A percentile compares a stretch with the other conserved stretches of the same genome.
Conservation (phyloP, 176 grass and related monocot genomes). For the Leersia perrieri region DNA sequence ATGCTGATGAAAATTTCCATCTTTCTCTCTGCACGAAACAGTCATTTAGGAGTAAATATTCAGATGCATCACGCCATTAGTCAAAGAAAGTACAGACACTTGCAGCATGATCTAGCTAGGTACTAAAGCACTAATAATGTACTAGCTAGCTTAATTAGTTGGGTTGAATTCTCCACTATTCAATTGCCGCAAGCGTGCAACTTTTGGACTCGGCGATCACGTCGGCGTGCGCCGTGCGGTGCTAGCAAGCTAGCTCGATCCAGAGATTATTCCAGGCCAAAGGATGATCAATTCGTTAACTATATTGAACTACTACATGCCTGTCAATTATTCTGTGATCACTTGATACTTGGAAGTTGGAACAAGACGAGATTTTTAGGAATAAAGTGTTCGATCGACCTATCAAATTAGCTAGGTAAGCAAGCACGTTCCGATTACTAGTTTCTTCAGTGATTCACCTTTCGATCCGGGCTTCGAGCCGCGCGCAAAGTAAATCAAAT, state of each 20-base stretch:
- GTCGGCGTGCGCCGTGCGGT: background rate
- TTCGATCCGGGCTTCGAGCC: conserved; percentile 29
- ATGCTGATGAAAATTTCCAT: too few species aligned
- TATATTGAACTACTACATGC: background rate
- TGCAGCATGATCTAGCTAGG: too few species aligned
- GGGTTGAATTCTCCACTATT: background rate
- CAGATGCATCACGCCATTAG: too few species aligned
- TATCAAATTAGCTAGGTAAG: conserved; percentile 1
- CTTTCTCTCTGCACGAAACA: too few species aligned
- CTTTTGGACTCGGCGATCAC: conserved; percentile 30
- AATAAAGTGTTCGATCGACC: conserved; percentile 21
- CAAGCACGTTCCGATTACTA: conserved; percentile 4
- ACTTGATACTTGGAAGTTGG: background rate
- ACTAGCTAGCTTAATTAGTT: conserved; percentile 13
- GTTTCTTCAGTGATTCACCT: background rate
- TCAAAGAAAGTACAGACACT: too few species aligned
- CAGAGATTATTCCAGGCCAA: conserved; percentile 39
- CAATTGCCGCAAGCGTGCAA: conserved; percentile 15
- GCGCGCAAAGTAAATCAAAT: background rate
- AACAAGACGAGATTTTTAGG: background rate
- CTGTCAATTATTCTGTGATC: background rate
- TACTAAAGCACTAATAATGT: too few species aligned
- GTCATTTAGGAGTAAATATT: too few species aligned
- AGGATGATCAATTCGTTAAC: background rate
- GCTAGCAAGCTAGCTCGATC: too few species aligned